Conservation (phyloP, 2,329 filamentous ascomycete species). For the Aaosphaeria pasadenensis region DNA sequence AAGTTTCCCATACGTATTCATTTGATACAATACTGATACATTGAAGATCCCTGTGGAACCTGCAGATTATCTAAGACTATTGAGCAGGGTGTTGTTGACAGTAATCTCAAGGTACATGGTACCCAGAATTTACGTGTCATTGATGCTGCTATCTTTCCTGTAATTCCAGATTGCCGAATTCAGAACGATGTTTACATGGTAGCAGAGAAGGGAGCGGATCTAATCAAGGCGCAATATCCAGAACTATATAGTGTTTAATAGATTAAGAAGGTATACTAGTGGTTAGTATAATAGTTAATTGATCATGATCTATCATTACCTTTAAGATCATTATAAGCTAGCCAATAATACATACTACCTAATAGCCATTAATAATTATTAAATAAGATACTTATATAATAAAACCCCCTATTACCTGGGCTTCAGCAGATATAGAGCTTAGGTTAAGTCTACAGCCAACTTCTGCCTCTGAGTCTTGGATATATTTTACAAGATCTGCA, state of each 20-base stretch:
- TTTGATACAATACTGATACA: constrained; percentile 1
- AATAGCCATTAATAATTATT: too few species aligned
- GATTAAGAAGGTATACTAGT: too few species aligned
- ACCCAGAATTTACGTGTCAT: constrained; percentile 44
- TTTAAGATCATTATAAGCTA: too few species aligned
- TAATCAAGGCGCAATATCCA: constrained; percentile 45
- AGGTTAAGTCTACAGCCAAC: too few species aligned
- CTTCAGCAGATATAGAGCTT: too few species aligned
- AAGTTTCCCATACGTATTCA: constrained; percentile 5
- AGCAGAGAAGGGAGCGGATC: constrained; percentile 54
- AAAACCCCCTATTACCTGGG: too few species aligned
- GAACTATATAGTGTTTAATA: constrained; percentile 19
- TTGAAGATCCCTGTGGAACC: constrained; percentile 54
- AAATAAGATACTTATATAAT: too few species aligned
- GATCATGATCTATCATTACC: too few species aligned
- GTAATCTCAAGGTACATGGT: constrained; percentile 16
- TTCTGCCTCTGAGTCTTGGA: too few species aligned
- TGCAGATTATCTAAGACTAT: constrained; percentile 52
- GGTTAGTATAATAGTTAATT: too few species aligned
- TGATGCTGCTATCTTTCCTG: constrained; percentile 16
- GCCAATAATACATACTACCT: too few species aligned
- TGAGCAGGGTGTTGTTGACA: constrained; percentile 27
- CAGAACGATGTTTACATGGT: constrained; percentile 53
- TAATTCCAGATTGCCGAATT: constrained; percentile 50
- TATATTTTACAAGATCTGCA: too few species aligned